Base-by-base conservation (phyloP, 768 basidiomycete genomes). In the Rhodotorula diobovata region DNA sequence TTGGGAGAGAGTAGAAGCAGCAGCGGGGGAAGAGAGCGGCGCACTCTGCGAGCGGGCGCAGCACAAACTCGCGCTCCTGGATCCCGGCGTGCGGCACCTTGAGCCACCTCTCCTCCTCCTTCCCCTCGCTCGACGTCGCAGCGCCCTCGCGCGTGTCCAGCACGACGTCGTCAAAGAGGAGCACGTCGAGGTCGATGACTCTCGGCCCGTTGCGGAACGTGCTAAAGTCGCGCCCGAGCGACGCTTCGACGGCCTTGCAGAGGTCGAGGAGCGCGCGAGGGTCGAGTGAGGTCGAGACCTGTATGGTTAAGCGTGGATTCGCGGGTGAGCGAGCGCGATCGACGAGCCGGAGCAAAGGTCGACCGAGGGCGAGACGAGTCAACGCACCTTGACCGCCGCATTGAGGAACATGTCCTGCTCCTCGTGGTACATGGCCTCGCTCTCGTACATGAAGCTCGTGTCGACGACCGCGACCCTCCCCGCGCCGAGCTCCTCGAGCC, bases 391-490 rank as follows among this genome's bases (percentile, higher is more conserved):
- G 71, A 92, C 90, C n/a, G 90, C 91, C 73, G 90, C 90, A 77
- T 97, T 99, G 69, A 90, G 85, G 81, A 97, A 98, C 46, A 83
- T 82, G 21, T 88, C 89, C 79, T 99, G 96, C 67, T 96, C 89
- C 20, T 86, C 86, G 54, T 95, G 89, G 79, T 99, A 98, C 96
- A 99, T 98, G 0, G 96, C 91, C 20, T 88, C 84, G 30, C 90
- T 93, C 81, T 97, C 90, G 79, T 97, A 98, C 82, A 97, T 79
- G 81, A 93, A 90, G 78, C 91, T 93, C 1, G 91, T 93, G 76
- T 90, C 84, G 32, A 87, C 80, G 39, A 95, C 83, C 25, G 77
- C 77, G 4, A 84, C 79, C 37, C 75, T 75, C 0, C 85, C 85
- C 61, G 63, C 34, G 28, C 12, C 10, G 45, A 63, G n/a, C 18